Evolutionary conservation across 805 yeast species (phyloP).

Genomic region (Ogataea philodendri): DNA sequence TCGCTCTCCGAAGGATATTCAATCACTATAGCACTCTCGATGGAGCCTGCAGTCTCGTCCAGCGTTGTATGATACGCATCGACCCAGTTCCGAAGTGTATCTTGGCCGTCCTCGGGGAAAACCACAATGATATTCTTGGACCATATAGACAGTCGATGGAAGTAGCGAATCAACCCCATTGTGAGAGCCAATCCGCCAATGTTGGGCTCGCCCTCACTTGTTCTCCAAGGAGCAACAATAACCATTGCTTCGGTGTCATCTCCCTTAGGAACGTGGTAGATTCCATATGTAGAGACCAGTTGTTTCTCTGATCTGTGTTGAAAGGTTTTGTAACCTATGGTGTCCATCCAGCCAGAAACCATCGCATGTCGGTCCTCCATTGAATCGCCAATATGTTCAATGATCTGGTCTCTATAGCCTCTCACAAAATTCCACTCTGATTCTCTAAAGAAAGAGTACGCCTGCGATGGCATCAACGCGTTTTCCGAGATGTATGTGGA

Average conservation of each 20-base stretch:
- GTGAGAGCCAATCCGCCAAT: constrained; percentile 78
- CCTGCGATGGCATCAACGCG: constrained; percentile 97
- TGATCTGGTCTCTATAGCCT: constrained; percentile 69
- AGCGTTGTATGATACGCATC: constrained; percentile 85
- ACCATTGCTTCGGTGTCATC: constrained; percentile 96
- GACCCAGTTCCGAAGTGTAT: constrained; percentile 82
- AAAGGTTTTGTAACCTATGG: constrained; percentile 69
- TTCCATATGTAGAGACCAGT: constrained; percentile 55
- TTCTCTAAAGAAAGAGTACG: constrained; percentile 85
- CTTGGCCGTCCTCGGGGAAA: constrained; percentile 67
- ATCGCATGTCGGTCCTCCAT: constrained; percentile 41
- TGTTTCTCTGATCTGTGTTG: constrained; percentile 31
- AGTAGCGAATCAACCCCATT: constrained; percentile 72
- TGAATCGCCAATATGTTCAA: constrained; percentile 36
- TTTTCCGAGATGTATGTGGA: constrained; percentile 89
- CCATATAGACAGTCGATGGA: constrained; percentile 88
- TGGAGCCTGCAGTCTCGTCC: constrained; percentile 88
- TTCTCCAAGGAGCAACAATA: constrained; percentile 82
- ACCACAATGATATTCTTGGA: constrained; percentile 89
- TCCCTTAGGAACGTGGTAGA: constrained; percentile 90
- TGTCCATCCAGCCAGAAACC: constrained; percentile 59
- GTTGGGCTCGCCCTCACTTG: constrained; percentile 62
- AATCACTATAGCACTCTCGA: constrained; percentile 84
- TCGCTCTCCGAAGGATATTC: constrained; percentile 70
- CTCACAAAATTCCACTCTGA: constrained; percentile 91